Percentiles rank a stretch among this genome's conserved stretches.
phyloP scores from a whole-genome alignment of 768 basidiomycete genomes.

The Collybia mongolica region DNA sequence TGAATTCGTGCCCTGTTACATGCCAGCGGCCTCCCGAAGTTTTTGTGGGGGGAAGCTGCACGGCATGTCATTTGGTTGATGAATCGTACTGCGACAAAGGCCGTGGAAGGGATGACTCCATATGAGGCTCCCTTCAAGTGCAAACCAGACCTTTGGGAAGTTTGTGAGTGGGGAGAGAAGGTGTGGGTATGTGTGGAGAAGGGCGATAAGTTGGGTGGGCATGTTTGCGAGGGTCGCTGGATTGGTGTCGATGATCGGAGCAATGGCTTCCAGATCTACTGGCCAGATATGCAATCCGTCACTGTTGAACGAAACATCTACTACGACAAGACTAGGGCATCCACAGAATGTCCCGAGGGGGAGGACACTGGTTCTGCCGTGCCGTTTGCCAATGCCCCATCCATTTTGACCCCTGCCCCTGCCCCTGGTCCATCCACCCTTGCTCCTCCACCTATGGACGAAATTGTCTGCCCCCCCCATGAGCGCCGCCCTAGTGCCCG shows the following conservation, averaged over 20 bases:
- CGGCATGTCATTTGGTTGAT: constrained; percentile 31
- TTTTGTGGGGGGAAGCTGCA: constrained; percentile 38
- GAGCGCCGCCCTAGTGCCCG: constrained; percentile 2
- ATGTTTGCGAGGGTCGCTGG: constrained; percentile 18
- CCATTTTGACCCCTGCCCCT: neutral
- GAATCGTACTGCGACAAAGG: constrained; percentile 20
- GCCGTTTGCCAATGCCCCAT: neutral
- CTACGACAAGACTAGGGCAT: constrained; percentile 13
- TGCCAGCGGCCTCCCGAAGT: constrained; percentile 27
- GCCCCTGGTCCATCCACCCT: neutral
- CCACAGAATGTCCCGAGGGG: constrained; percentile 21
- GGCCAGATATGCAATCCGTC: constrained; percentile 24
- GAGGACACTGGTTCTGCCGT: constrained; percentile 19
- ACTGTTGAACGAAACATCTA: constrained; percentile 27
- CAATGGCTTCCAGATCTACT: constrained; percentile 30
- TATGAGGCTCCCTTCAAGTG: constrained; percentile 22
- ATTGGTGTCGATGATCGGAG: constrained; percentile 21
- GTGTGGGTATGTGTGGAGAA: constrained; percentile 29
- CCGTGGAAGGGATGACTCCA: constrained; percentile 24
- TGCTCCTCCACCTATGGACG: neutral
- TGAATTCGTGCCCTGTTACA: constrained; percentile 32
- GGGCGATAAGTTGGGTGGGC: constrained; percentile 22
- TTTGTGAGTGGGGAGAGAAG: constrained; percentile 31
- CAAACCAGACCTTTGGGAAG: constrained; percentile 26
- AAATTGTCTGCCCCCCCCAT: neutral